Evolutionary conservation across 2,329 filamentous ascomycete genomes (phyloP).

Genomic region (Cordyceps pruinosa): DNA sequence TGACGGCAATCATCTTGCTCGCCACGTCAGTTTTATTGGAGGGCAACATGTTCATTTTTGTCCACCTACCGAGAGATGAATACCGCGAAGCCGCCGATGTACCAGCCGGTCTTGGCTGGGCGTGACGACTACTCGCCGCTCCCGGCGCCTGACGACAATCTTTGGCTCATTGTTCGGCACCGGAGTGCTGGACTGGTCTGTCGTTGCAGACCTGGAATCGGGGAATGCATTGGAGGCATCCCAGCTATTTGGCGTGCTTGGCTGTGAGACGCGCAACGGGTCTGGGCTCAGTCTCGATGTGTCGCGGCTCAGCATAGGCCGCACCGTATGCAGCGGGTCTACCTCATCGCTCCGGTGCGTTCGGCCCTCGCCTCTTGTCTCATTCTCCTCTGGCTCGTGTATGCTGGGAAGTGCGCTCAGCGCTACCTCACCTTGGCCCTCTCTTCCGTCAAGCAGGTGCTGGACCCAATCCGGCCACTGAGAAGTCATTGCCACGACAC

Average conservation of each 20-base stretch:
- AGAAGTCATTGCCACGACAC: not conserved
- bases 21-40: not conserved
- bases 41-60: not conserved
- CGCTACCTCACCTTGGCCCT: not conserved
- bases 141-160: not conserved
- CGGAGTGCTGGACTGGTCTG: not conserved
- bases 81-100: constrained; percentile 20
- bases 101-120: constrained; percentile 11
- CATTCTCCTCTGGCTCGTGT: not conserved
- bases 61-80: constrained; percentile 21
- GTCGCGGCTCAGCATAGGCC: not conserved
- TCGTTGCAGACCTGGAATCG: not conserved
- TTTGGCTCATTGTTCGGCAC: not conserved
- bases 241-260: not conserved
- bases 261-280: not conserved
- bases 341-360: not conserved
- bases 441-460: not conserved
- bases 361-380: not conserved
- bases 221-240: not conserved
- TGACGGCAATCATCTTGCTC: constrained; percentile 24
- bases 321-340: not conserved
- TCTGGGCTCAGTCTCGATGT: not conserved
- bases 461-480: not conserved
- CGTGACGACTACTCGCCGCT: constrained; percentile 15
- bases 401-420: not conserved